These are phyloP conservation scores for Passalora sequoiae DNA, from an alignment of 2,329 filamentous ascomycete genomes.

Conservation along the genomic window DNA sequence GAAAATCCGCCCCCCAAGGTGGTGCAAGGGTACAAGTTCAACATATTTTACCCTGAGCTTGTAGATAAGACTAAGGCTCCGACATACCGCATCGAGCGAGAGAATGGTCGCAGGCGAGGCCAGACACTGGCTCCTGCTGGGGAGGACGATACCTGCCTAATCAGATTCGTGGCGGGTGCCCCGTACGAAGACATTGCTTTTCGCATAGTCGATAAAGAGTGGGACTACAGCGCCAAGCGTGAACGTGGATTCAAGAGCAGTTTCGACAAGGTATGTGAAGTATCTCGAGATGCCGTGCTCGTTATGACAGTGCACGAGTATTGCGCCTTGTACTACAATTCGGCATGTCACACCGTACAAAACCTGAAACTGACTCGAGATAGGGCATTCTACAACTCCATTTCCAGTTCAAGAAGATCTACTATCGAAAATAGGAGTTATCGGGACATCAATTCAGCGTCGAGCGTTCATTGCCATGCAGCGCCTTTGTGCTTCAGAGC, in stretches of 20 bases:
- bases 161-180: constrained; percentile 89
- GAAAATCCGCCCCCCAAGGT: constrained; percentile 97
- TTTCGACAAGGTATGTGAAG: constrained; percentile 79
- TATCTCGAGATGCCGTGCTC: neutral
- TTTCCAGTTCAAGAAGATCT: constrained; percentile 91
- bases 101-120: constrained; percentile 80
- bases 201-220: constrained; percentile 94
- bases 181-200: constrained; percentile 98
- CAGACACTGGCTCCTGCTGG: constrained; percentile 91
- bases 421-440: constrained; percentile 43
- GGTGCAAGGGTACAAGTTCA: constrained; percentile 98
- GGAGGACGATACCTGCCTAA: constrained; percentile 94
- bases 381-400: constrained; percentile 93
- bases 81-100: constrained; percentile 91
- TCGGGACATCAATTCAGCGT: too few species aligned
- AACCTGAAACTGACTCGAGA: constrained; percentile 30
- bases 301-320: neutral
- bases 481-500: too few species aligned
- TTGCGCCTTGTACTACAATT: neutral
- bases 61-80: constrained; percentile 92
- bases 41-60: constrained; percentile 97
- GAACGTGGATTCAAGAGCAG: constrained; percentile 93
- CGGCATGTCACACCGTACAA: constrained; percentile 12
- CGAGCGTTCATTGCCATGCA: too few species aligned
- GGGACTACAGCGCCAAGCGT: constrained; percentile 95